These are phyloP conservation scores for Cucumis sativus DNA, from an alignment of 306 rosid species.

Conservation along the genomic window DNA sequence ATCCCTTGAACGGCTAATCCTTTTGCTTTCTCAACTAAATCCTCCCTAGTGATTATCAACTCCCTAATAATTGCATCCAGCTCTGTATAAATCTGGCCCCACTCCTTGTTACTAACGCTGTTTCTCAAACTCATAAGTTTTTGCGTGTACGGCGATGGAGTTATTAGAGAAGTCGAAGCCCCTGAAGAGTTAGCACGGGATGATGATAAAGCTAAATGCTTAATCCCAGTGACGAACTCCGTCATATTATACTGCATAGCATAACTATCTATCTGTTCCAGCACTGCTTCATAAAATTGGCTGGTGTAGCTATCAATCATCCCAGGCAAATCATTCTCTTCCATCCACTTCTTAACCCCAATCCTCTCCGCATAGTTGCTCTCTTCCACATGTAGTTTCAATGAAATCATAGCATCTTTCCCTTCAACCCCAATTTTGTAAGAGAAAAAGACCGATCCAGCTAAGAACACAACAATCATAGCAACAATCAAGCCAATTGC, in stretches of 20 bases:
- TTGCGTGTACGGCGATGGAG: slow-evolving; percentile 48
- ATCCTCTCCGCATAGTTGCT: slow-evolving; percentile 77
- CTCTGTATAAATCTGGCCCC: slow-evolving; percentile 64
- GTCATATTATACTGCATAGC: slow-evolving; percentile 84
- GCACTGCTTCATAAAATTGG: slow-evolving; percentile 63
- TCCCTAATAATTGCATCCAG: slow-evolving; percentile 52
- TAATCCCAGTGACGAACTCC: slow-evolving; percentile 69
- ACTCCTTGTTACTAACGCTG: slow-evolving; percentile 47
- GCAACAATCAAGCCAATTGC: slow-evolving; percentile 68
- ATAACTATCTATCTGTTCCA: slow-evolving; percentile 72
- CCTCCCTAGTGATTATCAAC: slow-evolving; percentile 60
- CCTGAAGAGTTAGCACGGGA: slow-evolving; percentile 35
- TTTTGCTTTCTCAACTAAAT: slow-evolving; percentile 73
- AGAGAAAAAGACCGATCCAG: slow-evolving; percentile 64
- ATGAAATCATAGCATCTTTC: slow-evolving; percentile 73
- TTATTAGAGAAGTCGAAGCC: slow-evolving; percentile 24
- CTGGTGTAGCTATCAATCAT: slow-evolving; percentile 71
- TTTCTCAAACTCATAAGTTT: slow-evolving; percentile 62
- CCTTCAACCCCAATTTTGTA: slow-evolving; percentile 93
- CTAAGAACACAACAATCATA: slow-evolving; percentile 69
- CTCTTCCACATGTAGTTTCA: slow-evolving; percentile 70
- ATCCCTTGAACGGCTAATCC: slow-evolving; percentile 61
- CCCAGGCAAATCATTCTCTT: slow-evolving; percentile 85
- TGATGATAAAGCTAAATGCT: slow-evolving; percentile 48
- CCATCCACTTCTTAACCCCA: slow-evolving; percentile 87